Evolutionary conservation across 495 filamentous ascomycete genomes (phyloP).

Genomic region (Trichodelitschia bisporula): DNA sequence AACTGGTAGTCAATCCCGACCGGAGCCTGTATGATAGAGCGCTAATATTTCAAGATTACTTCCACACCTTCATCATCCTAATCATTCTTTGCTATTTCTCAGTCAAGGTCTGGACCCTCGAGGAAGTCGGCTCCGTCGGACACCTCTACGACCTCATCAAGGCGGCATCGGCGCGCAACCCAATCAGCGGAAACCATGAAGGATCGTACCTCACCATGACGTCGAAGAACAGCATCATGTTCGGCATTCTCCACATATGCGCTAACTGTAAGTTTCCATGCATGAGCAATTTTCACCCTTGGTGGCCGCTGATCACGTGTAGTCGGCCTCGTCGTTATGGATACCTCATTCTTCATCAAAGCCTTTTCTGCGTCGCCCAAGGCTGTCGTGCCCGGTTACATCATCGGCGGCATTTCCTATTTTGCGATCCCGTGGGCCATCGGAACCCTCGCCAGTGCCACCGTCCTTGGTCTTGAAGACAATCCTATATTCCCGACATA

Average conservation of each 20-base stretch:
- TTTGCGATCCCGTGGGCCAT: slow-evolving; percentile 22
- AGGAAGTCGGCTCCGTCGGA: slow-evolving; percentile 6
- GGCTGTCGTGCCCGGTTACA: slow-evolving; percentile 20
- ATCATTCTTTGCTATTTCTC: slow-evolving; percentile 22
- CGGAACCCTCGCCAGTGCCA: slow-evolving; percentile 20
- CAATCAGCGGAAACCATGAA: slow-evolving; percentile 7
- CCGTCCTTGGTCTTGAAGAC: slow-evolving; percentile 19
- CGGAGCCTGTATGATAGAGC: too few relatives aligned
- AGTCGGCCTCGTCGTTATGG: slow-evolving; percentile 16
- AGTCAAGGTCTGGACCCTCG: slow-evolving; percentile 9
- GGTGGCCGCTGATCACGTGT: too few relatives aligned
- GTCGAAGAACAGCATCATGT: slow-evolving; percentile 7
- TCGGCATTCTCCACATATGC: slow-evolving; percentile 8
- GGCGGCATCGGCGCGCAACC: slow-evolving; percentile 3
- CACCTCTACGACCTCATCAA: slow-evolving; percentile 10
- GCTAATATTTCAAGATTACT: too few relatives aligned
- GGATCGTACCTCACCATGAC: slow-evolving; percentile 11
- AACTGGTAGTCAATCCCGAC: slow-evolving; percentile 4
- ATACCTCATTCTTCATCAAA: slow-evolving; percentile 24
- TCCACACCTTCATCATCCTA: slow-evolving; percentile 6
- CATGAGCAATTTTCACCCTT: too few relatives aligned
- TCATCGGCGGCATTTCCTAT: slow-evolving; percentile 21
- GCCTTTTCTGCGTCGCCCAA: slow-evolving; percentile 19
- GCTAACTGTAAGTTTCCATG: slow-evolving; percentile 9
- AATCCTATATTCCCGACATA: slow-evolving; percentile 20